These are phyloP conservation scores for Harringtonia lauricola DNA, from an alignment of 2,329 filamentous ascomycete species.

Conservation along the genomic window DNA sequence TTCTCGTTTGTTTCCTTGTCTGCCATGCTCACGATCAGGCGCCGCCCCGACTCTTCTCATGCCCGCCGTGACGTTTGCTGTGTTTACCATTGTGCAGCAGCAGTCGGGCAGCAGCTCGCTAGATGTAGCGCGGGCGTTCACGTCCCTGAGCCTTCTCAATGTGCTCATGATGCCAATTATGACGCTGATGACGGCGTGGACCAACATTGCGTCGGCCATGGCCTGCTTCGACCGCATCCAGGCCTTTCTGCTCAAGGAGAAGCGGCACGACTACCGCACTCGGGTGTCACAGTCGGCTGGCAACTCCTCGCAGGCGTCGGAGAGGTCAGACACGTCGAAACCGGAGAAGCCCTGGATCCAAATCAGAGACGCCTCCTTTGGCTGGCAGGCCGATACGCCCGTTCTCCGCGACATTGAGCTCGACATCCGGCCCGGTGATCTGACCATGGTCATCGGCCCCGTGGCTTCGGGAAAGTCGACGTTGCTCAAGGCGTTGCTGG, in stretches of 20 bases:
- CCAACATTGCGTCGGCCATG: conserved; percentile 9
- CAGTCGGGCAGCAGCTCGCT: conserved; percentile 7
- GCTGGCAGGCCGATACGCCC: conserved; percentile 4
- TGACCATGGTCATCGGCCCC: conserved; percentile 27
- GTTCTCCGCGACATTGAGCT: conserved; percentile 7
- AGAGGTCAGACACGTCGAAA: not conserved
- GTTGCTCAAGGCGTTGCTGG: conserved; percentile 25
- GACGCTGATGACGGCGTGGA: conserved; percentile 6
- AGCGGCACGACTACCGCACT: conserved; percentile 9
- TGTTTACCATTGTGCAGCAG: conserved; percentile 8
- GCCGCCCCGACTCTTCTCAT: conserved; percentile 6
- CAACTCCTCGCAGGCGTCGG: not conserved
- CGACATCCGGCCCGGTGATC: conserved; percentile 6
- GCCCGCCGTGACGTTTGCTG: conserved; percentile 8
- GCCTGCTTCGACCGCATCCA: conserved; percentile 10
- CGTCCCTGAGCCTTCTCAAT: conserved; percentile 7
- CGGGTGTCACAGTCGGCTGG: conserved; percentile 1
- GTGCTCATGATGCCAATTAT: conserved; percentile 8
- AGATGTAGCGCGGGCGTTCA: conserved; percentile 9
- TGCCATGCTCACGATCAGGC: not conserved
- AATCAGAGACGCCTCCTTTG: conserved; percentile 3
- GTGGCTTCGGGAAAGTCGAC: conserved; percentile 34
- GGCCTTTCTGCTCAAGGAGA: conserved; percentile 8
- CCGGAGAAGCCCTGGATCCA: conserved; percentile 3
- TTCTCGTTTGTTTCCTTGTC: no score